These are phyloP conservation scores for Aureobasidium sp. DNA, from an alignment of 2,329 filamentous ascomycete genomes.

Conservation along the genomic window DNA sequence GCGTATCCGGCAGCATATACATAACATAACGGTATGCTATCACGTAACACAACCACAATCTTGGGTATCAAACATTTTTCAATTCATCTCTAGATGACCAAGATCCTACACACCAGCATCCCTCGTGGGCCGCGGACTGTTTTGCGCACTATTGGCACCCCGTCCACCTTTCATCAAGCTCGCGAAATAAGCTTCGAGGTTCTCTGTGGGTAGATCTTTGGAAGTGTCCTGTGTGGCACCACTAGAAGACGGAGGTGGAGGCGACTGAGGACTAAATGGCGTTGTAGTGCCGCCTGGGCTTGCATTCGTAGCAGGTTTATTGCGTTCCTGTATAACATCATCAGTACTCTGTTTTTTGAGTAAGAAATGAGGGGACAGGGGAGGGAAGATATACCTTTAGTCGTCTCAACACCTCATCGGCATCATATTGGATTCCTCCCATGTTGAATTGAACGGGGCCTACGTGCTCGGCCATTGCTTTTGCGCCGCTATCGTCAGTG, in stretches of 20 bases:
- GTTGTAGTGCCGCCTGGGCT: constrained; percentile 18
- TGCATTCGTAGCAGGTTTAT: constrained; percentile 33
- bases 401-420: constrained; percentile 83
- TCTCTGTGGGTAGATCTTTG: constrained; percentile 49
- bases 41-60: not conserved
- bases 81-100: not conserved
- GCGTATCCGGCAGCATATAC: not conserved
- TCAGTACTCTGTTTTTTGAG: not conserved
- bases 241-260: constrained; percentile 20
- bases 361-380: not conserved
- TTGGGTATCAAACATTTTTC: not conserved
- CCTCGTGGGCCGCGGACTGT: constrained; percentile 17
- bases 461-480: constrained; percentile 66
- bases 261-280: constrained; percentile 17
- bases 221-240: constrained; percentile 31
- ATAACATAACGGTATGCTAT: too few relatives aligned
- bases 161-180: constrained; percentile 47
- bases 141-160: constrained; percentile 16
- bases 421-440: constrained; percentile 85
- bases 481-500: constrained; percentile 28
- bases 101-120: not conserved
- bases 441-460: constrained; percentile 97
- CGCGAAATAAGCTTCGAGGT: constrained; percentile 54
- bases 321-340: constrained; percentile 8
- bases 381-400: constrained; percentile 56